Evolutionary conservation across 352 stramenopile genomes (phyloP), one percentile per base, ranked within the genome.

Genomic region (Phytophthora macrochlamydospora): DNA sequence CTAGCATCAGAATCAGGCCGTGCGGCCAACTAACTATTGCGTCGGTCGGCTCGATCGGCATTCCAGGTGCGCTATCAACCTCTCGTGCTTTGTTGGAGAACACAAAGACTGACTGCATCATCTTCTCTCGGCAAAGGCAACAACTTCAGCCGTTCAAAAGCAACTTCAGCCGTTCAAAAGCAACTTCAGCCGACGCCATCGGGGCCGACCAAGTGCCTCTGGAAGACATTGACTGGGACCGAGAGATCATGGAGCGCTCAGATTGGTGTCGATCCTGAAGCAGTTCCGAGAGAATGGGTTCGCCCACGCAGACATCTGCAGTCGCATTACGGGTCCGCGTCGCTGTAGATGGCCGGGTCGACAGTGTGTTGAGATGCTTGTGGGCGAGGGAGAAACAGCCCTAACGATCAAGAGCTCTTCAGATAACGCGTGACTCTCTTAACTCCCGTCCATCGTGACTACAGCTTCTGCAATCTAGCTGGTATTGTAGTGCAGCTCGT

Each of bases 221-320:
- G 6, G 64, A 45, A 29, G 35, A 68, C 3, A 50, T 65, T 28
- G 56, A 66, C 40, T 79, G 71, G 71, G 51, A 69, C 8, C 54
- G 63, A 18, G 49, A 73, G 12, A 66, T 76, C 11, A 33, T 5
- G 4, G 28, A 59, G 12, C 55, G 50, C 62, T 67, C 6, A 59
- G 67, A 24, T 56, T 66, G 48, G 67, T 60, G 33, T 60, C 59
- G 33, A 63, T 67, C 42, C 58, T 76, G 14, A 68, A 68, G 14
- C 67, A 76, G 44, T 76, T 79, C 33, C 68, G 67, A 11, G 62
- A 76, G 30, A 51, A 51, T 31, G 71, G 71, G 12, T 79, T 66
- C 24, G 54, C 62, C 11, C 59, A 79, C 31, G 42, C 56, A 2
- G 67, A 76, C 3, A 43, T 73, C 28, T 79, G 71, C 35, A 51